A percentile compares a stretch with the other conserved stretches of the same genome.
Evolutionary conservation across 1,284 basidiomycete genomes (phyloP).

Genomic region (Puccinia coronata): DNA sequence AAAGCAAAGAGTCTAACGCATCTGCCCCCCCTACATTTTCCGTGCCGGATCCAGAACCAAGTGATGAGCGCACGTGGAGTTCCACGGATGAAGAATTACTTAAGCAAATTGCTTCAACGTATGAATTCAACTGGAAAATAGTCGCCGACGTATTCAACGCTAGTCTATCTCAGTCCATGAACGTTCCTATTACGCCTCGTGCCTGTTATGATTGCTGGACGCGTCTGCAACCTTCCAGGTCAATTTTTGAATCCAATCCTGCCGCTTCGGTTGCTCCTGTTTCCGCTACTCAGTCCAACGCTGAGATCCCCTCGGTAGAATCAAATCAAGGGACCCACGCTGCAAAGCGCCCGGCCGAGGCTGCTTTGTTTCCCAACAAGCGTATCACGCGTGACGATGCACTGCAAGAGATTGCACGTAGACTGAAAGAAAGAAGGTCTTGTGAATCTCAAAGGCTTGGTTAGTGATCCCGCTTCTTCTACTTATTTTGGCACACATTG

Average conservation of each 20-base stretch:
- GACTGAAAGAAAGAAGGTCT: constrained; percentile 31
- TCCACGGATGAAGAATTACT: constrained; percentile 33
- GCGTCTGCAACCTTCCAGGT: constrained; percentile 11
- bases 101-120: constrained; percentile 13
- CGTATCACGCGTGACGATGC: constrained; percentile 35
- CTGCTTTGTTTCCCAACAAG: constrained; percentile 33
- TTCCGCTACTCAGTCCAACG: background rate
- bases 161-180: background rate
- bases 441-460: constrained; percentile 15
- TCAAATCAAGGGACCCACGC: background rate
- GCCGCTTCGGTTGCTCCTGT: background rate
- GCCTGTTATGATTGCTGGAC: constrained; percentile 46
- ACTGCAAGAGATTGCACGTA: constrained; percentile 25
- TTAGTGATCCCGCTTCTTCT: background rate
- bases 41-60: background rate
- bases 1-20: constrained; percentile 25
- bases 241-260: constrained; percentile 2
- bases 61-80: constrained; percentile 1
- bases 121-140: constrained; percentile 42
- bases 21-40: constrained; percentile 2
- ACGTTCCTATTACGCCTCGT: constrained; percentile 1
- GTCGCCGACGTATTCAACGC: constrained; percentile 40
- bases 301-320: constrained; percentile 1
- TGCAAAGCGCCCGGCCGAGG: constrained; percentile 11
- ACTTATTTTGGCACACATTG: background rate